A percentile compares a stretch with the other conserved stretches of the same genome.
Evolutionary conservation across 1,284 basidiomycete species (phyloP).

Genomic region (Inonotus obliquus): DNA sequence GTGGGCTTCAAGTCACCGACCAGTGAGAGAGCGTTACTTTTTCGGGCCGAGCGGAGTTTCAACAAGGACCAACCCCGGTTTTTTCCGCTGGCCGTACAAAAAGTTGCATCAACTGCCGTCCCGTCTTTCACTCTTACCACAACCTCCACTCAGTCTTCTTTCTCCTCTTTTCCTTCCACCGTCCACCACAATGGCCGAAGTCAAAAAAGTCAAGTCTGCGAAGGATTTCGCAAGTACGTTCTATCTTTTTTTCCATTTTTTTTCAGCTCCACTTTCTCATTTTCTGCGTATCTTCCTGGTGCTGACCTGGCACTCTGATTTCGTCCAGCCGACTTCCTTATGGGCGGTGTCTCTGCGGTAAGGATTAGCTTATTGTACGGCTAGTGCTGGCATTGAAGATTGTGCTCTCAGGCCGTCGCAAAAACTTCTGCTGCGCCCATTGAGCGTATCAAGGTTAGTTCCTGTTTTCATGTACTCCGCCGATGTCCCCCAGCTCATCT

Average conservation of each 20-base stretch:
- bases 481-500: not conserved
- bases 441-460: slow-evolving; percentile 83
- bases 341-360: slow-evolving; percentile 90
- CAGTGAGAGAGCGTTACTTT: not conserved
- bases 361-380: slow-evolving; percentile 28
- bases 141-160: slow-evolving; percentile 45
- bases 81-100: slow-evolving; percentile 27
- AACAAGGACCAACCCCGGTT: slow-evolving; percentile 31
- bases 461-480: not conserved
- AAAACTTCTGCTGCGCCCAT: slow-evolving; percentile 98
- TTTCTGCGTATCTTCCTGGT: slow-evolving; percentile 14
- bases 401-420: slow-evolving; percentile 71
- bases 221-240: slow-evolving; percentile 74
- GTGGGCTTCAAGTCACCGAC: not conserved
- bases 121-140: slow-evolving; percentile 31
- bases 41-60: slow-evolving; percentile 35
- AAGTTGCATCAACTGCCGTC: slow-evolving; percentile 29
- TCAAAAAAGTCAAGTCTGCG: slow-evolving; percentile 72
- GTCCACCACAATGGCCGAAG: slow-evolving; percentile 67
- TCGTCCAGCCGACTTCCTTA: slow-evolving; percentile 76
- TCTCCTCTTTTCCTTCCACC: slow-evolving; percentile 30
- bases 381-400: slow-evolving; percentile 18
- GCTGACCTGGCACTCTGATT: slow-evolving; percentile 34
- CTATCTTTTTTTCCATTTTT: slow-evolving; percentile 15
- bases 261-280: slow-evolving; percentile 15